Conservation (phyloP, 768 basidiomycete species). For the Mycena galericulata region DNA sequence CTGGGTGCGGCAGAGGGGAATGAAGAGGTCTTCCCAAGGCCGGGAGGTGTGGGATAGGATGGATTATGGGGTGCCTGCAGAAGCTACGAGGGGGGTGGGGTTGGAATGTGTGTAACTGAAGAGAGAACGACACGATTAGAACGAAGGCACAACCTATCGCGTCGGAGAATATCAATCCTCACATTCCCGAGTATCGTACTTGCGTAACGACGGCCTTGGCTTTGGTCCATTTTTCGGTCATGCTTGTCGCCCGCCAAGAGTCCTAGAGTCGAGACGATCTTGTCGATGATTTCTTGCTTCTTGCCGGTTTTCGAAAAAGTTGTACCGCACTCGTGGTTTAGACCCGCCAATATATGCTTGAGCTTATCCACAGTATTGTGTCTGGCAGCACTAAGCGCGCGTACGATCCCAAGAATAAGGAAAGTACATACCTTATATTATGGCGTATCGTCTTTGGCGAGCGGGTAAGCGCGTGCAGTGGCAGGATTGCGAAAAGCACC, state of each 20-base stretch:
- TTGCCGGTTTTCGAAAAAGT: conserved; percentile 82
- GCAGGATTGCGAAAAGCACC: conserved; percentile 36
- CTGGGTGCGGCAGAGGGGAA: conserved; percentile 49
- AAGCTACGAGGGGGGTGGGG: conserved; percentile 17
- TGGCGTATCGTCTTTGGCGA: conserved; percentile 71
- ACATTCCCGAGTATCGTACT: conserved; percentile 76
- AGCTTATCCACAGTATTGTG: conserved; percentile 88
- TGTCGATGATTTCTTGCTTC: conserved; percentile 89
- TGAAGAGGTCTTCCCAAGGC: conserved; percentile 42
- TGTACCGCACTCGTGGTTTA: conserved; percentile 83
- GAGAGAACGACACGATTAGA: conserved; percentile 6
- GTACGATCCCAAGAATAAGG: too few species aligned
- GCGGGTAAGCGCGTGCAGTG: conserved; percentile 28
- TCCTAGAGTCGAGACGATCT: conserved; percentile 72
- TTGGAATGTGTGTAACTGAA: conserved; percentile 27
- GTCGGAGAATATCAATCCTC: conserved; percentile 56
- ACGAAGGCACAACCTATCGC: conserved; percentile 1
- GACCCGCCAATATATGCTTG: conserved; percentile 81
- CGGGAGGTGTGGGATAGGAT: conserved; percentile 25
- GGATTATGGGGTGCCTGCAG: conserved; percentile 21
- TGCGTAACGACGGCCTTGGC: conserved; percentile 76
- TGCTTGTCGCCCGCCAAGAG: conserved; percentile 66
- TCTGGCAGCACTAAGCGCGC: conserved; percentile 6
- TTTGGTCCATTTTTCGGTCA: conserved; percentile 75
- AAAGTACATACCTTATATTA: conserved; percentile 60